phyloP scores from a whole-genome alignment of 345 rosid genomes.

The Nephelium lappaceum region DNA sequence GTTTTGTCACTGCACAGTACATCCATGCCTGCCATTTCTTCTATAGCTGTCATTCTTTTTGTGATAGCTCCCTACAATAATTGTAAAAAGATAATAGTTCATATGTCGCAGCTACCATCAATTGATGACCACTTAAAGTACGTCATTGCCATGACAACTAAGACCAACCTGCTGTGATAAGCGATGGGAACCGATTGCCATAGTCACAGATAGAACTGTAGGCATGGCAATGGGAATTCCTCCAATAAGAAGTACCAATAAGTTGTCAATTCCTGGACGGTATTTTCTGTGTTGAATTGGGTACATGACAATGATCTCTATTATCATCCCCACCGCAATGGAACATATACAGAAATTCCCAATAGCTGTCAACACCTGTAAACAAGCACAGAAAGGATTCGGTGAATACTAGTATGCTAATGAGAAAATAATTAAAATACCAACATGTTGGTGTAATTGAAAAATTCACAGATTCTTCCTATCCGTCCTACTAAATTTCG shows the following conservation, averaged over 20 bases:
- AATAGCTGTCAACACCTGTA: slow-evolving; percentile 79
- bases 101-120: background rate
- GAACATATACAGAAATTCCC: slow-evolving; percentile 94
- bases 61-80: slow-evolving; percentile 66
- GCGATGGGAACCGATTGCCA: slow-evolving; percentile 75
- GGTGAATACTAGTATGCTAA: background rate
- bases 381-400: slow-evolving; percentile 1
- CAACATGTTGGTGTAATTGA: background rate
- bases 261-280: slow-evolving; percentile 84
- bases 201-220: slow-evolving; percentile 66
- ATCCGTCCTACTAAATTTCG: background rate
- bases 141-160: background rate
- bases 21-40: slow-evolving; percentile 82
- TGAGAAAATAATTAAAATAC: background rate
- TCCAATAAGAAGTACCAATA: slow-evolving; percentile 68
- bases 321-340: slow-evolving; percentile 76
- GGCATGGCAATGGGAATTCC: slow-evolving; percentile 85
- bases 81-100: background rate
- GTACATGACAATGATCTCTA: slow-evolving; percentile 85
- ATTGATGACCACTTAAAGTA: background rate
- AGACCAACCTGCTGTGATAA: slow-evolving; percentile 57
- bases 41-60: slow-evolving; percentile 76
- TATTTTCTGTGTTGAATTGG: slow-evolving; percentile 79
- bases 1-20: slow-evolving; percentile 76
- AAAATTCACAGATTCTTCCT: background rate